Evolutionary conservation across 306 rosid species (phyloP).

Genomic region (Heteromeles arbutifolia): DNA sequence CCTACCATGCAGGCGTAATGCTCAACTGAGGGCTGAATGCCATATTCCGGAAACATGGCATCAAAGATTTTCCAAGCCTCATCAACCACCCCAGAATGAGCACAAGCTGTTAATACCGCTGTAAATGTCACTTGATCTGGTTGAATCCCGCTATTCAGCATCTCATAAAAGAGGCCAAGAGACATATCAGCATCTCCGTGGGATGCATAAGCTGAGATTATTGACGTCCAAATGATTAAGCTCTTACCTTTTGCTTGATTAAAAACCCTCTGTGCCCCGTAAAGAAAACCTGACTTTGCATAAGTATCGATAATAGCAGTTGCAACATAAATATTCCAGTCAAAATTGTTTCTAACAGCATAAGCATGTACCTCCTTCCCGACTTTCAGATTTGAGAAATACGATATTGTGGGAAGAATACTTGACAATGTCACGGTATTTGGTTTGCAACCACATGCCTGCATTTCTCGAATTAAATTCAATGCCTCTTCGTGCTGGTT

Average conservation of each 20-base stretch:
- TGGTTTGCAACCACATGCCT: constrained; percentile 42
- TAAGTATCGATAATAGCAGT: constrained; percentile 69
- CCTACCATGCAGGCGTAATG: constrained; percentile 89
- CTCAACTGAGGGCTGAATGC: constrained; percentile 62
- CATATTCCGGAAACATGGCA: constrained; percentile 36
- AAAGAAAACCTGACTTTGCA: constrained; percentile 65
- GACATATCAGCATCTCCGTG: constrained; percentile 63
- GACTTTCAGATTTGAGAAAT: constrained; percentile 53
- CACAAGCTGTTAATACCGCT: constrained; percentile 60
- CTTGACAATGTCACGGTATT: constrained; percentile 70
- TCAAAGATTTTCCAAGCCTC: constrained; percentile 77
- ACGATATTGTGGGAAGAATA: constrained; percentile 51
- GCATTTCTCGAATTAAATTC: constrained; percentile 54
- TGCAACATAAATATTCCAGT: constrained; percentile 49
- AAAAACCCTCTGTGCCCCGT: constrained; percentile 48
- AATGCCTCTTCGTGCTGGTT: constrained; percentile 37
- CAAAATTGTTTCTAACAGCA: constrained; percentile 50
- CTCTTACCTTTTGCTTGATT: constrained; percentile 45
- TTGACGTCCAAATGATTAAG: constrained; percentile 68
- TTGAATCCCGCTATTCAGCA: constrained; percentile 53
- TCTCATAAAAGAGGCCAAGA: constrained; percentile 48
- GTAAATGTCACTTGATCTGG: constrained; percentile 77
- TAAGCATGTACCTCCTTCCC: constrained; percentile 76
- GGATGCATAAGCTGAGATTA: constrained; percentile 72
- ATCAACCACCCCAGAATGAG: constrained; percentile 67